Conservation (phyloP, 2,329 filamentous ascomycete species). For the Clonostachys sp. region DNA sequence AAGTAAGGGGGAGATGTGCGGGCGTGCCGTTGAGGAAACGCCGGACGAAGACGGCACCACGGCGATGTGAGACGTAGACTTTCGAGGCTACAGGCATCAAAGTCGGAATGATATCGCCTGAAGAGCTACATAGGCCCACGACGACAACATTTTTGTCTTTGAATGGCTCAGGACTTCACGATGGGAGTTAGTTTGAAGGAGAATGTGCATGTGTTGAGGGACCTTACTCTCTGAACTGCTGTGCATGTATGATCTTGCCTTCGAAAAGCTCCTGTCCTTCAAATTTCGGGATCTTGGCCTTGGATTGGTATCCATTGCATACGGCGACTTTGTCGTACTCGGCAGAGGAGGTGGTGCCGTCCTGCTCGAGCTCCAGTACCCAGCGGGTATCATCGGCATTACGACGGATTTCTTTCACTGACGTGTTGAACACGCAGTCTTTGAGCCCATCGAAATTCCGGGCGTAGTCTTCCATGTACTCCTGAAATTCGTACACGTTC, state of each 20-base stretch:
- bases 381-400: no score
- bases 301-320: not conserved
- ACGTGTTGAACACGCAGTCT: no score
- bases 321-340: no score
- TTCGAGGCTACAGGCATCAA: constrained; percentile 17
- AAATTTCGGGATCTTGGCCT: constrained; percentile 25
- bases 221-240: not conserved
- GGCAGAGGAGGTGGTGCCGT: no score
- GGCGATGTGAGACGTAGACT: constrained; percentile 1
- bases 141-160: constrained; percentile 34
- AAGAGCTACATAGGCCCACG: constrained; percentile 33
- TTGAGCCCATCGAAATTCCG: no score
- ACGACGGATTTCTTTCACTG: no score
- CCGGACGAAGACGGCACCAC: constrained; percentile 1
- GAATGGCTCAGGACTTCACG: constrained; percentile 18
- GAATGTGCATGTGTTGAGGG: constrained; percentile 1
- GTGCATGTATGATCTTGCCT: not conserved
- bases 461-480: no score
- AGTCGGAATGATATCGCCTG: constrained; percentile 17
- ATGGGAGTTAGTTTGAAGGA: no score
- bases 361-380: no score
- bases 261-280: constrained; percentile 10
- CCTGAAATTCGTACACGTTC: no score
- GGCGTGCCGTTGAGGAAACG: constrained; percentile 25
- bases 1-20: constrained; percentile 23